Evolutionary conservation across 805 yeast genomes (phyloP), one percentile per base, ranked within the genome.

Genomic region (Tetrapisispora pingtungensis): DNA sequence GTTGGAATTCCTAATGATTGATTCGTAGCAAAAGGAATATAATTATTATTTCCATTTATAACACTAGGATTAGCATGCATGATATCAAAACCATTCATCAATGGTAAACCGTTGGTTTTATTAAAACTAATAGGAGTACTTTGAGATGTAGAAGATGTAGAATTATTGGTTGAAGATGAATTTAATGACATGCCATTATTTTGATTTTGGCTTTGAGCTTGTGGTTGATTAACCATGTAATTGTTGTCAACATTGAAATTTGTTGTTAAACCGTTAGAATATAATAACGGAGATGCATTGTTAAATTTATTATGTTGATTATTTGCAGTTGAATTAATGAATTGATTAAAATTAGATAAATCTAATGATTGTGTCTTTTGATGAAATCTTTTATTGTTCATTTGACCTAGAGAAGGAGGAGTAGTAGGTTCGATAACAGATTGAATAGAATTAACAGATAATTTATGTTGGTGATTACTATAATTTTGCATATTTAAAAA

Each of bases 51-150:
- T 36, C 19, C 14, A 32, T 32, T 32, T 10, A 32, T n/a, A n/a
- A 8, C 19, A 32, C n/a, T 32, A 32, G 34, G 10, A n/a, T 8
- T 15, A n/a, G 18, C 19, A 10, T 46, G 41, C 0, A 45, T 45
- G 26, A 57, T 51, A 42, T 62, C 67, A 24, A 65, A 51, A 42
- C 66, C 69, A 41, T 57, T 58, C 17, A 62, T 64, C 44, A 61
- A 43, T 1, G 69, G 69, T 24, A 66, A 44, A 13, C 31, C 32
- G 26, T 22, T 42, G 14, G 33, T 26, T 28, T 28, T 37, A 28
- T 37, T 37, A 18, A 37, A 37, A 1, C 63, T 64, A 12, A 48
- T 44, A 1, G 49, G 45, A 4, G 55, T 46, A 10, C 50, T 58
- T 49, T 49, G 53, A 52, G 14, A 58, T 56, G 22, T 57, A 55